A percentile compares a stretch with the other conserved stretches of the same genome.
phyloP scores from a whole-genome alignment of 2,329 filamentous ascomycete genomes.

The Westerdykella sp. region DNA sequence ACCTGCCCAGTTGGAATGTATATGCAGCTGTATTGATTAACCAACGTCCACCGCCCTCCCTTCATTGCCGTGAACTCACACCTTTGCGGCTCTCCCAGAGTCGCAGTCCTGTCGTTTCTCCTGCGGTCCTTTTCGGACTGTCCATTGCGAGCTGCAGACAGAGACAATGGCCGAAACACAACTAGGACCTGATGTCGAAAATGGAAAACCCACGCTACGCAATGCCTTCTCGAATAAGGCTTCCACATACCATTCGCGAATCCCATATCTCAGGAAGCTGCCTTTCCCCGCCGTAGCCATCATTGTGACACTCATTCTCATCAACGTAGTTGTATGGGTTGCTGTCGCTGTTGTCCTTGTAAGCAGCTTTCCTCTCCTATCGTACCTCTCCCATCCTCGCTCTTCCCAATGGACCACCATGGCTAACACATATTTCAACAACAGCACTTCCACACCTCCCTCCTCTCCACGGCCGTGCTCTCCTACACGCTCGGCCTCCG shows the following conservation, averaged over 20 bases:
- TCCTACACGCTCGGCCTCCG: conserved; percentile 84
- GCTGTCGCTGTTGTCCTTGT: conserved; percentile 53
- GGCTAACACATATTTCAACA: not conserved
- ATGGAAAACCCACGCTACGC: conserved; percentile 16
- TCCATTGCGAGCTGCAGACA: too few species aligned
- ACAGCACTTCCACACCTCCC: conserved; percentile 42
- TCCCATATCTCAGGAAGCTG: conserved; percentile 51
- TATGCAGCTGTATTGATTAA: conserved; percentile 4
- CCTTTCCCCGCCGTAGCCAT: conserved; percentile 54
- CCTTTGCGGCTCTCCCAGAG: not conserved
- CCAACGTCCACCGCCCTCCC: conserved; percentile 2
- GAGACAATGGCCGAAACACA: not conserved
- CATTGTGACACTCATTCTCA: conserved; percentile 47
- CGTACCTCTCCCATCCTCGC: not conserved
- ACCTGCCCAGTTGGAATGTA: conserved; percentile 2
- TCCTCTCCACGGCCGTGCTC: conserved; percentile 75
- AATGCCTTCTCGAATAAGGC: conserved; percentile 31
- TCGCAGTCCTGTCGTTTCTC: not conserved
- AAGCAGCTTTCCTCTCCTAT: conserved; percentile 14
- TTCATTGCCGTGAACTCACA: not conserved
- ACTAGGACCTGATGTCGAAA: conserved; percentile 8
- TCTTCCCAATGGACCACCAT: not conserved
- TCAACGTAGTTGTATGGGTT: conserved; percentile 55
- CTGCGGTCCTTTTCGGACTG: not conserved
- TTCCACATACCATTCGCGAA: conserved; percentile 44